Evolutionary conservation across 2,329 filamentous ascomycete genomes (phyloP).

Genomic region (Paramyrothecium sp.): DNA sequence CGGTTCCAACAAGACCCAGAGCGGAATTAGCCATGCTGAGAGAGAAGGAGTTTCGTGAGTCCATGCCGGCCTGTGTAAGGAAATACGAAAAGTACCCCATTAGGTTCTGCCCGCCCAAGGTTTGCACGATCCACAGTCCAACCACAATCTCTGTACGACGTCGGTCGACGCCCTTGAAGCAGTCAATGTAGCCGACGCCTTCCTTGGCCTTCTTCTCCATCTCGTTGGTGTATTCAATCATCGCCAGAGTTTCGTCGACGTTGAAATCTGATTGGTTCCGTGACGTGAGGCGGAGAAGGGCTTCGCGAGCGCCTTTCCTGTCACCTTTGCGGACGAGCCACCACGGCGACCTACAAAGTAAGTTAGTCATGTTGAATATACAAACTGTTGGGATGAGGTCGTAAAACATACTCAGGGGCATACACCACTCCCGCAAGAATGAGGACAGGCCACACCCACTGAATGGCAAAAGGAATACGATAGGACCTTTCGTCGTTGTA

Average conservation of each 20-base stretch:
- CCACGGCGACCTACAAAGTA: slow-evolving; percentile 43
- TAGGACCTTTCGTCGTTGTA: slow-evolving; percentile 45
- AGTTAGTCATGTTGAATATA: not conserved
- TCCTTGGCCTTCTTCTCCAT: slow-evolving; percentile 41
- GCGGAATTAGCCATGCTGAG: slow-evolving; percentile 47
- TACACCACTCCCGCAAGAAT: slow-evolving; percentile 43
- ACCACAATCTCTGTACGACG: slow-evolving; percentile 53
- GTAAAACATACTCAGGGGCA: slow-evolving; percentile 40
- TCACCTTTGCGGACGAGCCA: slow-evolving; percentile 46
- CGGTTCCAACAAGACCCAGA: slow-evolving; percentile 49
- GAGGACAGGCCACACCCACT: slow-evolving; percentile 52
- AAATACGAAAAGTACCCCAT: slow-evolving; percentile 50
- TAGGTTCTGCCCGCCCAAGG: slow-evolving; percentile 45
- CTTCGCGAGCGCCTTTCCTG: slow-evolving; percentile 35
- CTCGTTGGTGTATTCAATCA: slow-evolving; percentile 55
- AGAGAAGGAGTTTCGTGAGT: slow-evolving; percentile 39
- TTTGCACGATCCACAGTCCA: slow-evolving; percentile 47
- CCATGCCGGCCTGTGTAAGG: slow-evolving; percentile 43
- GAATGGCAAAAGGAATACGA: slow-evolving; percentile 47
- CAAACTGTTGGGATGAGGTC: fast-evolving
- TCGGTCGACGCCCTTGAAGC: slow-evolving; percentile 50
- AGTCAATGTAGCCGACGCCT: slow-evolving; percentile 46
- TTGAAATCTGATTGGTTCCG: slow-evolving; percentile 37
- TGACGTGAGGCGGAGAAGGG: slow-evolving; percentile 40
- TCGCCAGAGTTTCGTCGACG: slow-evolving; percentile 45